These are phyloP conservation scores for Moesziomyces globuligerus DNA, from an alignment of 1,284 basidiomycete genomes.

Conservation along the genomic window DNA sequence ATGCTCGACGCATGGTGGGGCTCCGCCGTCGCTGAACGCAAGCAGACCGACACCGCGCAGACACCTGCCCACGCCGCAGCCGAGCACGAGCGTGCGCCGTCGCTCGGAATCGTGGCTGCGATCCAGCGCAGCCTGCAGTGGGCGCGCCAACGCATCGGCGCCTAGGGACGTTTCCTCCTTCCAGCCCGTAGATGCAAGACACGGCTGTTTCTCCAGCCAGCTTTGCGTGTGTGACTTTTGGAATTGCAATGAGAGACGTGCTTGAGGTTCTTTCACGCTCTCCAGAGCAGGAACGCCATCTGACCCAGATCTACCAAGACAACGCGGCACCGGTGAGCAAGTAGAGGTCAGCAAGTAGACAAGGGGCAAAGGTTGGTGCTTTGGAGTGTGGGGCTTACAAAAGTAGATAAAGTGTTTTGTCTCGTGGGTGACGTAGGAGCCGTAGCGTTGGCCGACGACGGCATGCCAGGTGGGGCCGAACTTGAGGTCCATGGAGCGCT, in stretches of 20 bases:
- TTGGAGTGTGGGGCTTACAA: constrained; percentile 47
- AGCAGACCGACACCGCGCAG: no score
- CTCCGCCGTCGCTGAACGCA: background rate
- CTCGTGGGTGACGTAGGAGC: constrained; percentile 90
- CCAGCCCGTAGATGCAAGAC: no score
- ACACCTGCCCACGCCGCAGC: background rate
- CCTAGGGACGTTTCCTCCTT: constrained; percentile 4
- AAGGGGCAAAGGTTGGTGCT: background rate
- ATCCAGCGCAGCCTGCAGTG: constrained; percentile 39
- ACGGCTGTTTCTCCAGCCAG: no score
- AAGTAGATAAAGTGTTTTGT: constrained; percentile 67
- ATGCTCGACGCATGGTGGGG: constrained; percentile 28
- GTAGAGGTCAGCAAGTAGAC: background rate
- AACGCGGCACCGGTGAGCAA: no score
- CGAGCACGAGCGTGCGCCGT: background rate
- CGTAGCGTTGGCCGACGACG: constrained; percentile 91
- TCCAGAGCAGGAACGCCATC: constrained; percentile 66
- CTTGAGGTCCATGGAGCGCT: constrained; percentile 93
- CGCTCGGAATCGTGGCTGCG: constrained; percentile 19
- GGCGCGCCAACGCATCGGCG: constrained; percentile 29
- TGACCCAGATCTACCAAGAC: constrained; percentile 57
- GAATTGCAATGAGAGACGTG: constrained; percentile 2
- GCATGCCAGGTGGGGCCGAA: constrained; percentile 96
- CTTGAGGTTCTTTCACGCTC: constrained; percentile 45
- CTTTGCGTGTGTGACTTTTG: no score